A percentile compares a stretch with the other conserved stretches of the same genome.
Conservation (phyloP, 2,329 filamentous ascomycete species). For the Cercospora canescens region DNA sequence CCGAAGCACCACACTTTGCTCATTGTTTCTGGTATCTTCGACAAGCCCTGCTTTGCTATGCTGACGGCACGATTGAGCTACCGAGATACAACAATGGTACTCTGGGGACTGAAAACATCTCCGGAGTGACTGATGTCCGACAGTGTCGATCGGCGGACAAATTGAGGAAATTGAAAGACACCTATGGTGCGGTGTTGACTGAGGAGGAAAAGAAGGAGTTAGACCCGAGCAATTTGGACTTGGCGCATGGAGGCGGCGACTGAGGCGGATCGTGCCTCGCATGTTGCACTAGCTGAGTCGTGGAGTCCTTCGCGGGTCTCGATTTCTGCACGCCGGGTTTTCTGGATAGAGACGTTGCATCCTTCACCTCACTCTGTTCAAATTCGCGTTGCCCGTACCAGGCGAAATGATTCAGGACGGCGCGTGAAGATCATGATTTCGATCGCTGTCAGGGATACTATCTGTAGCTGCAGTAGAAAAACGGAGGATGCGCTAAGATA, state of each 20-base stretch:
- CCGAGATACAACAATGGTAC: constrained; percentile 16
- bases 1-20: constrained; percentile 13
- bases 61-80: constrained; percentile 17
- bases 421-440: too few relatives aligned
- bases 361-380: too few relatives aligned
- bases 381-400: too few relatives aligned
- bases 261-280: background rate
- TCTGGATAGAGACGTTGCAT: too few relatives aligned
- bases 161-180: constrained; percentile 11
- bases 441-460: too few relatives aligned
- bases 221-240: background rate
- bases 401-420: too few relatives aligned
- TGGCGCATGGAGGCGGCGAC: background rate
- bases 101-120: constrained; percentile 1
- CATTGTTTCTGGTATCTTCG: constrained; percentile 17
- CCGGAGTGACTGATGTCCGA: constrained; percentile 14
- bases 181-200: background rate
- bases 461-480: too few relatives aligned
- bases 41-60: constrained; percentile 12
- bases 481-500: too few relatives aligned
- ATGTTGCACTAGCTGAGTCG: too few relatives aligned
- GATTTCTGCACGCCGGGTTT: too few relatives aligned
- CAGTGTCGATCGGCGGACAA: constrained; percentile 17
- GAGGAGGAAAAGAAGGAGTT: background rate
- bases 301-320: too few relatives aligned